Evolutionary conservation across 768 basidiomycete genomes (phyloP).

Genomic region (Lactarius quietus): DNA sequence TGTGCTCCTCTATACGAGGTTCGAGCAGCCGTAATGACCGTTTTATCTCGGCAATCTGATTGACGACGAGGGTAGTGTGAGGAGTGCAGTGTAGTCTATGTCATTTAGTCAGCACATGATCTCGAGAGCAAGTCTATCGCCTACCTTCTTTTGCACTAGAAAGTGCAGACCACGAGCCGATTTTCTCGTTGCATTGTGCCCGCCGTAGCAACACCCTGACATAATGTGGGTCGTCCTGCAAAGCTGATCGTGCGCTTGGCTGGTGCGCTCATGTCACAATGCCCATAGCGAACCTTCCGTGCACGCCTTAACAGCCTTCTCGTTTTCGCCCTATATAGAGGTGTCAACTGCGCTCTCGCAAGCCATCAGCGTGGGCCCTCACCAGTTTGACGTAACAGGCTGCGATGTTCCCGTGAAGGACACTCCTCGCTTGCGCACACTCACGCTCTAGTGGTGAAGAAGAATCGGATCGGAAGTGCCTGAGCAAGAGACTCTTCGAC

Average conservation of each 20-base stretch:
- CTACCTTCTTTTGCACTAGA: constrained; percentile 81
- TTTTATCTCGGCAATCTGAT: constrained; percentile 46
- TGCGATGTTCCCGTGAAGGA: constrained; percentile 83
- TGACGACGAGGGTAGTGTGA: constrained; percentile 54
- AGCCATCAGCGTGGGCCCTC: constrained; percentile 28
- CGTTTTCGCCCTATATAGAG: constrained; percentile 18
- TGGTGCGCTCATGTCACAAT: constrained; percentile 3
- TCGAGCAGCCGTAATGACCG: constrained; percentile 54
- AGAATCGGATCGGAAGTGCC: constrained; percentile 27
- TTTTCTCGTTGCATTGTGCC: constrained; percentile 77
- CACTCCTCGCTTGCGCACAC: constrained; percentile 58
- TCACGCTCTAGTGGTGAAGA: constrained; percentile 39
- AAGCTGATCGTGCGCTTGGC: constrained; percentile 45
- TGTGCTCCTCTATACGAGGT: constrained; percentile 72
- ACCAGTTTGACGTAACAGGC: constrained; percentile 83
- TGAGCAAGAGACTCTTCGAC: constrained; percentile 23
- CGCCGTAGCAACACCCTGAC: constrained; percentile 86
- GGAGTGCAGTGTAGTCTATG: constrained; percentile 75
- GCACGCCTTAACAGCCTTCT: constrained; percentile 26
- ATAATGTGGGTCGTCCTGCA: constrained; percentile 83
- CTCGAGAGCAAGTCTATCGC: constrained; percentile 4
- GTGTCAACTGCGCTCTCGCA: background rate
- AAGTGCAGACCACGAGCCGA: constrained; percentile 82
- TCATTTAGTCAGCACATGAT: background rate
- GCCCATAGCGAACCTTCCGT: constrained; percentile 20